Conservation (phyloP, 108 stramenopile species). For the Pseudonitzschia delicatissima region DNA sequence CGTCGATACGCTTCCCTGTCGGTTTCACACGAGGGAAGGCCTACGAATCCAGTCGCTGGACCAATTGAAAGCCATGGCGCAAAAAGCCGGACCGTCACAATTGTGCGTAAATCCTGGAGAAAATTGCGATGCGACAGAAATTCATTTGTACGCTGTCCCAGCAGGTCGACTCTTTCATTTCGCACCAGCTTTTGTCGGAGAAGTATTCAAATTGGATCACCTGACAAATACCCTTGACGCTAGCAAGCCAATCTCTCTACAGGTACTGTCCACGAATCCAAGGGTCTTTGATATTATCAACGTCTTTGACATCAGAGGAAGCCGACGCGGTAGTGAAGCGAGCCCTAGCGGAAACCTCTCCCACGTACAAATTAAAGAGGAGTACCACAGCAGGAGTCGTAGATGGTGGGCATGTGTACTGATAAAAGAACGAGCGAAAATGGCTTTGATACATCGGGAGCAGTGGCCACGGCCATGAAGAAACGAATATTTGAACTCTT, state of each 20-base stretch:
- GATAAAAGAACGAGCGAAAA: slow-evolving; percentile 62
- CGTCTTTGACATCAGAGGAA: slow-evolving; percentile 60
- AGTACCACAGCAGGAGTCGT: slow-evolving; percentile 61
- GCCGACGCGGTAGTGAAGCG: slow-evolving; percentile 52
- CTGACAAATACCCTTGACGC: slow-evolving; percentile 18
- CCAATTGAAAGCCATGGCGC: slow-evolving; percentile 27
- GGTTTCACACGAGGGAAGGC: slow-evolving; percentile 73
- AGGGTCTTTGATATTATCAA: slow-evolving; percentile 74
- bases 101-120: neutral
- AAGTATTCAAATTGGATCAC: slow-evolving; percentile 65
- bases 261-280: slow-evolving; percentile 50
- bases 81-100: neutral
- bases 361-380: slow-evolving; percentile 66
- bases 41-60: slow-evolving; percentile 43
- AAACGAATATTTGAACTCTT: slow-evolving; percentile 42
- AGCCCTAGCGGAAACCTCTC: slow-evolving; percentile 54
- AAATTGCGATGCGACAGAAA: slow-evolving; percentile 4
- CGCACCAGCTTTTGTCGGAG: slow-evolving; percentile 70
- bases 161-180: slow-evolving; percentile 78
- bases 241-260: slow-evolving; percentile 33
- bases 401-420: slow-evolving; percentile 27
- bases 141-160: slow-evolving; percentile 72
- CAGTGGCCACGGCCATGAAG: slow-evolving; percentile 50
- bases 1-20: slow-evolving; percentile 48
- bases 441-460: slow-evolving; percentile 81